Base-by-base conservation (phyloP, 1,284 basidiomycete species). In the Trametes pubescens region DNA sequence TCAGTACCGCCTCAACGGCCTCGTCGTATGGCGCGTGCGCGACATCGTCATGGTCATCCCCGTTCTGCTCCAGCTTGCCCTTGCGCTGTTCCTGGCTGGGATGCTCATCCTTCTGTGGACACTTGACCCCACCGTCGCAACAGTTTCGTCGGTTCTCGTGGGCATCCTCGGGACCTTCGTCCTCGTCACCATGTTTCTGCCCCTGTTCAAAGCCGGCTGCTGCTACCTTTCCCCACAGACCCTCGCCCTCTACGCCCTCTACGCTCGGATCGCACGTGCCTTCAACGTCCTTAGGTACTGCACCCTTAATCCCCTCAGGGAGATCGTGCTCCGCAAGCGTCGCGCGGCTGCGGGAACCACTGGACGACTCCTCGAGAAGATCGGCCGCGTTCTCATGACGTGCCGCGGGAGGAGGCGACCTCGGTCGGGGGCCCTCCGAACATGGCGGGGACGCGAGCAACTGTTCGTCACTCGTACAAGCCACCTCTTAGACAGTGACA, bases 21-120 rank as follows among this genome's bases (percentile, higher is more conserved):
- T 72, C n/a, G n/a, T 53, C 6, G 46, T 37, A 13, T 74, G 71
- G 69, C 58, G 62, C 22, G 61, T 73, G 13, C 64, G 67, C 3
- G 21, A 61, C 13, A 67, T 74, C 48, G 51, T 74, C 29, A 60
- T 64, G 13, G 18, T 57, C n/a, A 66, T 72, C 9, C 68, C 72
- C 10, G 46, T 73, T 13, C 55, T 72, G 8, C 68, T 74, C 26
- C 72, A 74, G 51, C 18, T 68, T 18, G 65, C 72, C 0, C 57
- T 74, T 21, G 47, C 69, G 2, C 59, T 74, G 4, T 73, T 73
- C 62, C 63, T 73, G 10, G 52, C 56, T 5, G 72, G 73, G 5
- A 22, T 74, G 13, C 51, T 69, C n/a, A 48, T 66, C n/a, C 63
- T 72, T 24, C 65, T 74, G 18, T 68, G 62, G 56, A 57, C 38